A percentile compares a stretch with the other conserved stretches of the same genome.
Conservation (phyloP, 768 basidiomycete species). For the Ramaria sp. region DNA sequence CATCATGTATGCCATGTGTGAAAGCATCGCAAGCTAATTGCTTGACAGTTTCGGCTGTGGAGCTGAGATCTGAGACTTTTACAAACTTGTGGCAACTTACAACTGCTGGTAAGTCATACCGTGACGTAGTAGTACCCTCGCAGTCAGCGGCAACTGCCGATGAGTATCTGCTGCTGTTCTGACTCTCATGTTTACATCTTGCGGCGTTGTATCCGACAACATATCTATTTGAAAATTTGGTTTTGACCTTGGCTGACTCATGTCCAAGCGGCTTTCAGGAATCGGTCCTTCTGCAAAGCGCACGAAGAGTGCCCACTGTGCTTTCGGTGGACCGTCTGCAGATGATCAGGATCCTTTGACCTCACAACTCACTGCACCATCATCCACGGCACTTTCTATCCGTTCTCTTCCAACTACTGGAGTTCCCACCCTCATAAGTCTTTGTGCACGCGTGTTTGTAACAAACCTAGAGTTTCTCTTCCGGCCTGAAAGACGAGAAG, state of each 20-base stretch:
- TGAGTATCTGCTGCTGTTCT: no score
- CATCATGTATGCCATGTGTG: no score
- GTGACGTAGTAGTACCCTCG: no score
- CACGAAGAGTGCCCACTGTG: background rate
- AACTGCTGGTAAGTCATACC: no score
- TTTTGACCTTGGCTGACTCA: background rate
- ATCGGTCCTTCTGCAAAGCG: background rate
- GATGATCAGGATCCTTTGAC: slow-evolving; percentile 2
- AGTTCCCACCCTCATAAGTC: slow-evolving; percentile 34
- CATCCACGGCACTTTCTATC: slow-evolving; percentile 41
- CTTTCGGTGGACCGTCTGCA: slow-evolving; percentile 1
- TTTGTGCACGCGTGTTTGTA: slow-evolving; percentile 46
- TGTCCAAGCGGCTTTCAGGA: background rate
- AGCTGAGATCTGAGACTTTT: no score
- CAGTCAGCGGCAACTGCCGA: no score
- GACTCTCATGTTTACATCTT: no score
- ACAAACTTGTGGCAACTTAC: no score
- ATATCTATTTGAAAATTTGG: no score
- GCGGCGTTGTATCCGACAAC: no score
- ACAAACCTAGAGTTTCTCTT: slow-evolving; percentile 30
- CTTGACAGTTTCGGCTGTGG: no score
- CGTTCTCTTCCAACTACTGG: slow-evolving; percentile 24
- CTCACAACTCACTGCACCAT: slow-evolving; percentile 29
- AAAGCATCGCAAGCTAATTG: no score
- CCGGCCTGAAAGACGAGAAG: slow-evolving; percentile 26